Base-by-base conservation (phyloP, 2,329 filamentous ascomycete genomes). In the Emmonsia crescens region DNA sequence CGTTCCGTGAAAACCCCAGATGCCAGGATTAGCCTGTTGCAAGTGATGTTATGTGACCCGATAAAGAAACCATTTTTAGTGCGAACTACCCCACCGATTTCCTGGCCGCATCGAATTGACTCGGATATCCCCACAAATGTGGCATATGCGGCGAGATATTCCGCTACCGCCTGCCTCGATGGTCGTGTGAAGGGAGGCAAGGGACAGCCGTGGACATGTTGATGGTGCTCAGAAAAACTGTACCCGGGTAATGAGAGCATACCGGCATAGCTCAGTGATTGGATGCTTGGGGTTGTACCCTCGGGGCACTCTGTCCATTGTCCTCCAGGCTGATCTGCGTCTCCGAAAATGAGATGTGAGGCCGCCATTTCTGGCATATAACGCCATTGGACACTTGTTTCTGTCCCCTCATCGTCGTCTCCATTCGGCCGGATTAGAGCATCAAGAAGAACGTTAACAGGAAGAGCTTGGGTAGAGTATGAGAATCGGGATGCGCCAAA, bases 221-320 rank as follows among this genome's bases (percentile, higher is more conserved):
- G 73, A 64, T 82, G 76, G 67, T 85, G 80, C 10, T 83, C 78
- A 1, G 77, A 75, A 66, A 83, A 84, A 5, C 79, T 79, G 68
- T 85, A 85, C 0, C 81, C 83, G 0, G 83, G 83, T 31, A 86
- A 73, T 16, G 82, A 84, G 6, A 86, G 75, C 78, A 84, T 82
- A 62, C 83, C 82, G 2, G 83, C 82, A 73, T 86, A 85, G 69
- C 83, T 85, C 70, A 86, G 68, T 0, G 83, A 82, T 51, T 81
- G 82, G 64, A 85, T 84, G 61, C 84, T 78, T 71, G 78, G 79
- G 68, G 79, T 83, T 3, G 80, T 78, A 31, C 75, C 75, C 16
- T 78, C 75, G 0, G 79, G 77, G 61, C 82, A 79, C 57, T 83
- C 80, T 0, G 79, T 80, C 83, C 83, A 86, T 68, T 85, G 83